Evolutionary conservation across 2,329 filamentous ascomycete genomes (phyloP), one percentile per base, ranked within the genome.

Genomic region (Calonectria fujianensis): DNA sequence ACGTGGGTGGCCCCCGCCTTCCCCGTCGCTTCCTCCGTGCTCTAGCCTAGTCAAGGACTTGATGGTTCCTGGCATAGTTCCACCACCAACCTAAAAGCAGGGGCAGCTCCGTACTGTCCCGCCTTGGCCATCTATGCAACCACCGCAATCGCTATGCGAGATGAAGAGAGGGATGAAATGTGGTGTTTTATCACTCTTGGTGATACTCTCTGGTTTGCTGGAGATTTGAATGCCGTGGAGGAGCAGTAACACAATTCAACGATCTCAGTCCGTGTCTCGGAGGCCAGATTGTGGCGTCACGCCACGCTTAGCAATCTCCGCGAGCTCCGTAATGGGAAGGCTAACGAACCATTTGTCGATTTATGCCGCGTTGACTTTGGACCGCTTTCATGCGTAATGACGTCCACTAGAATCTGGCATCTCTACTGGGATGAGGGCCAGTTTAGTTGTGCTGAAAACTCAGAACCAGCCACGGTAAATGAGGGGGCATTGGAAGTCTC

Each of bases 131-230:
- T 48, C 20, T 48, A 10, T 6, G 9, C 3, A 24, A n/a, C 10
- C 45, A 48, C 11, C 11, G 45, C n/a, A 7, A 24, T 24, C 18
- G 13, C n/a, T 24, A 11, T 13, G 45, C n/a, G 2, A 18, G 8
- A 13, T 48, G 10, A 24, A 9, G 3, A 48, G 3, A 24, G 9
- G 9, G 20, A 20, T n/a, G 20, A 13, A 1, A 14, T 24, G 20
- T 1, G 9, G 6, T 48, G 24, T 24, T 13, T 5, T 0, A 48
- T 13, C 10, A 4, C 20, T 3, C 9, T 24, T 3, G 1, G 7
- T n/a, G 41, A 3, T 5, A n/a, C 5, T 48, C 7, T 48, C 41
- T 48, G 0, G 5, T 20, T 11, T 13, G 13, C 4, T 1, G 24
- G n/a, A 24, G 10, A 24, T 48, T 48, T 48, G 45, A 48, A 48